A percentile compares a stretch with the other conserved stretches of the same genome.
These are phyloP conservation scores for Rhodocollybia butyracea DNA, from an alignment of 768 basidiomycete species.

Conservation along the genomic window DNA sequence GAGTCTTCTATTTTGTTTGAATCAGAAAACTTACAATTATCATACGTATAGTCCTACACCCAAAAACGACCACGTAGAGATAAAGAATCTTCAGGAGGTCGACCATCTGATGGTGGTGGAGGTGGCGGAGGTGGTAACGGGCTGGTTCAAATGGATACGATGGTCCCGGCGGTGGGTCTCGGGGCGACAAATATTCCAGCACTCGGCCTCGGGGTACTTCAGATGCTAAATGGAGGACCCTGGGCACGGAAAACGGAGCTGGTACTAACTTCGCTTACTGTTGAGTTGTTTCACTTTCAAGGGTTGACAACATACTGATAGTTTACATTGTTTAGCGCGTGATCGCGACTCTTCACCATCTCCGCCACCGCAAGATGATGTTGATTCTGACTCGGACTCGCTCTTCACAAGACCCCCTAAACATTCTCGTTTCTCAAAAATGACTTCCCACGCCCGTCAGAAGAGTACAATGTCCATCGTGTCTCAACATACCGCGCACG, in stretches of 20 bases:
- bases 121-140: constrained; percentile 25
- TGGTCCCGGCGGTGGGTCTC: constrained; percentile 27
- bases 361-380: background rate
- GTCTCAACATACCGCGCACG: constrained; percentile 35
- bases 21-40: background rate
- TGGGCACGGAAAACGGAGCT: constrained; percentile 6
- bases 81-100: constrained; percentile 40
- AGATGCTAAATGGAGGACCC: constrained; percentile 54
- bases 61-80: constrained; percentile 66
- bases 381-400: constrained; percentile 13
- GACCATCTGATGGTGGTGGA: constrained; percentile 33
- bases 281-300: constrained; percentile 4
- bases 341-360: too few species aligned
- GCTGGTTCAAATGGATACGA: constrained; percentile 24
- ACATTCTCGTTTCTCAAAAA: too few species aligned
- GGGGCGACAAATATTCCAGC: constrained; percentile 33
- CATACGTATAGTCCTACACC: constrained; percentile 60
- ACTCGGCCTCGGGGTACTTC: constrained; percentile 67
- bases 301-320: background rate
- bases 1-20: constrained; percentile 11
- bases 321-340: too few species aligned
- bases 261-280: constrained; percentile 10
- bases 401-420: constrained; percentile 15
- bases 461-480: constrained; percentile 42
- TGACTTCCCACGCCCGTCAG: constrained; percentile 25